Evolutionary conservation across 2,329 filamentous ascomycete genomes (phyloP).

Genomic region (Plectosphaerella plurivora): DNA sequence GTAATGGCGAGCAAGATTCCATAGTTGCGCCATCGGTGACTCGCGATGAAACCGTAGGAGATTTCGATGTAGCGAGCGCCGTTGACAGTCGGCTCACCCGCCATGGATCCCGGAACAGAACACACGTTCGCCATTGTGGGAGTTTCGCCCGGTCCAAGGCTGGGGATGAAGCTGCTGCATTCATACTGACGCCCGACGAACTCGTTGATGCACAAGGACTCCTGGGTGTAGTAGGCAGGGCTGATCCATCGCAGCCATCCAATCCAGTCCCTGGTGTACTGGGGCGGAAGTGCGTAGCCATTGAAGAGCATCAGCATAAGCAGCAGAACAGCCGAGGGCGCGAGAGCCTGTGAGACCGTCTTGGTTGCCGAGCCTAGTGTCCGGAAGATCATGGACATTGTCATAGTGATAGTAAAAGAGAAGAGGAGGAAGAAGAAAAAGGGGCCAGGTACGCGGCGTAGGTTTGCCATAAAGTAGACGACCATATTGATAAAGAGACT

Average conservation of each 20-base stretch:
- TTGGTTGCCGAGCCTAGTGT: conserved; percentile 62
- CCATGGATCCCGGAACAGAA: neutral
- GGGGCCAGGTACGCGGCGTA: conserved; percentile 19
- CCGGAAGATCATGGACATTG: conserved; percentile 60
- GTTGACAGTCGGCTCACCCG: neutral
- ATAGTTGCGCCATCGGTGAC: conserved; percentile 8
- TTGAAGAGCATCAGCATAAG: conserved; percentile 5
- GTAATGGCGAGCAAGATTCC: conserved; percentile 7
- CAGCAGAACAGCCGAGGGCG: conserved; percentile 6
- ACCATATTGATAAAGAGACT: conserved; percentile 45
- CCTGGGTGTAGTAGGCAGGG: conserved; percentile 8
- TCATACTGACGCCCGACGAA: conserved; percentile 7
- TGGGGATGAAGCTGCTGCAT: conserved; percentile 4
- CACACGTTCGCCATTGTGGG: neutral
- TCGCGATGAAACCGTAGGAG: conserved; percentile 4
- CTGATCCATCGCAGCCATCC: conserved; percentile 7
- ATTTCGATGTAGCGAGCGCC: conserved; percentile 4
- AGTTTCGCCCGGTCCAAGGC: neutral
- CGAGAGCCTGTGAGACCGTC: conserved; percentile 20
- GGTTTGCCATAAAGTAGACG: conserved; percentile 25
- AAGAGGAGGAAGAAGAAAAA: conserved; percentile 65
- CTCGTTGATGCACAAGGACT: conserved; percentile 10
- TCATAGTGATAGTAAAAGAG: conserved; percentile 53
- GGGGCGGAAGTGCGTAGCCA: conserved; percentile 8
- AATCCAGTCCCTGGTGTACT: conserved; percentile 5